A percentile compares a stretch with the other conserved stretches of the same genome.
Conservation (phyloP, 2,329 filamentous ascomycete genomes). For the Pseudogymnoascus sp. region DNA sequence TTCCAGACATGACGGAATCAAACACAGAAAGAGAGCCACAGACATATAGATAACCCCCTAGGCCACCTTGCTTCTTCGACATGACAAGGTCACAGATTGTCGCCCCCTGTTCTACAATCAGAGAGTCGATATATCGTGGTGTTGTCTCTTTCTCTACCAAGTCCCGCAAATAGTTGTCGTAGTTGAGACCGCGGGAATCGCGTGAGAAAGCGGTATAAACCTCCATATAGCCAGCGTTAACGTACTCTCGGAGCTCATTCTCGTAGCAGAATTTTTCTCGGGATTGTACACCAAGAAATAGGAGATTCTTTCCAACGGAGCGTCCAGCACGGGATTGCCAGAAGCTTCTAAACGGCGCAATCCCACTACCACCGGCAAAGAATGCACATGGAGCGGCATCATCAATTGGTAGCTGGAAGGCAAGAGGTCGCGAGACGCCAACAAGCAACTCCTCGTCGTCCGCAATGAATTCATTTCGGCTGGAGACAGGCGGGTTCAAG, state of each 20-base stretch:
- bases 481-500: slow-evolving; percentile 39
- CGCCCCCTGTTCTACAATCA: slow-evolving; percentile 43
- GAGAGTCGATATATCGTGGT: slow-evolving; percentile 42
- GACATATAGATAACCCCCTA: slow-evolving; percentile 40
- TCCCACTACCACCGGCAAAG: slow-evolving; percentile 46
- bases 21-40: slow-evolving; percentile 41
- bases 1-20: slow-evolving; percentile 47
- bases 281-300: slow-evolving; percentile 44
- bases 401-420: slow-evolving; percentile 44
- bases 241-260: slow-evolving; percentile 37
- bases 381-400: slow-evolving; percentile 41
- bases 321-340: slow-evolving; percentile 40
- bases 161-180: slow-evolving; percentile 33
- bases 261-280: slow-evolving; percentile 45
- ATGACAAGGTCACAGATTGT: slow-evolving; percentile 46
- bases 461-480: slow-evolving; percentile 31
- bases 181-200: slow-evolving; percentile 38
- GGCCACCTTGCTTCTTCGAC: slow-evolving; percentile 46
- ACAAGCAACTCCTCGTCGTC: slow-evolving; percentile 40
- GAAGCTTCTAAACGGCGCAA: slow-evolving; percentile 45
- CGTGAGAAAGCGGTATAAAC: slow-evolving; percentile 45
- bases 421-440: slow-evolving; percentile 42
- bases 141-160: slow-evolving; percentile 41
- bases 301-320: slow-evolving; percentile 36
- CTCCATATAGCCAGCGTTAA: slow-evolving; percentile 41